Percentiles rank a stretch among this genome's conserved stretches.
Conservation (phyloP, 495 filamentous ascomycete genomes). For the Aspergillus sparsus region DNA sequence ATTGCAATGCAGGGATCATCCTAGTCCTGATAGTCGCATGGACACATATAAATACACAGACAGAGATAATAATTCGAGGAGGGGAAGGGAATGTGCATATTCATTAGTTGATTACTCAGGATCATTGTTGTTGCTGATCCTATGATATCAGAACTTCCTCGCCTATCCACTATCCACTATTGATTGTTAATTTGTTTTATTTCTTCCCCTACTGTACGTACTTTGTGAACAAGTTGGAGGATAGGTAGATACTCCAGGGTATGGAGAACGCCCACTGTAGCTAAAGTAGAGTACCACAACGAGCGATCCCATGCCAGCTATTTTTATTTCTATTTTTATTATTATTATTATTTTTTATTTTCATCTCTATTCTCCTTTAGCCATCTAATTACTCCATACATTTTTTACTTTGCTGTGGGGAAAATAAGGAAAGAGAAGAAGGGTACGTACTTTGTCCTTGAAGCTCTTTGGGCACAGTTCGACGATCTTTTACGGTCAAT, state of each 20-base stretch:
- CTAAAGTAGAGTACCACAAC: too few species aligned
- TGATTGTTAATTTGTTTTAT: too few species aligned
- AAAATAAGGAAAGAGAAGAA: not conserved
- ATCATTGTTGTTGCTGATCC: slow-evolving; percentile 17
- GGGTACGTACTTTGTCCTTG: not conserved
- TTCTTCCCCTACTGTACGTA: too few species aligned
- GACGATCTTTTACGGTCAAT: slow-evolving; percentile 4
- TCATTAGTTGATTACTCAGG: slow-evolving; percentile 7
- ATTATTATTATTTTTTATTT: too few species aligned
- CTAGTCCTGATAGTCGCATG: slow-evolving; percentile 7
- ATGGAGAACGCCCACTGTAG: too few species aligned
- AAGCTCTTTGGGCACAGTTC: not conserved
- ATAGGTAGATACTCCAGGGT: too few species aligned
- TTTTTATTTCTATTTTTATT: too few species aligned
- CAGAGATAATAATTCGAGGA: not conserved
- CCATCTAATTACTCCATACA: not conserved
- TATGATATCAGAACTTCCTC: slow-evolving; percentile 19
- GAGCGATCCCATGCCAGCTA: too few species aligned
- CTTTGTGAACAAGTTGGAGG: too few species aligned
- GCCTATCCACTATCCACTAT: not conserved
- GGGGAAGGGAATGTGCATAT: not conserved
- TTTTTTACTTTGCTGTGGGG: not conserved
- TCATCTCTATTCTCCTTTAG: too few species aligned
- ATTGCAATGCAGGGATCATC: slow-evolving; percentile 20
- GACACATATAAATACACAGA: too few species aligned